Evolutionary conservation across 371 early-diverging fungal species (phyloP).

Genomic region (Amoeboaphelidium occidentale): DNA sequence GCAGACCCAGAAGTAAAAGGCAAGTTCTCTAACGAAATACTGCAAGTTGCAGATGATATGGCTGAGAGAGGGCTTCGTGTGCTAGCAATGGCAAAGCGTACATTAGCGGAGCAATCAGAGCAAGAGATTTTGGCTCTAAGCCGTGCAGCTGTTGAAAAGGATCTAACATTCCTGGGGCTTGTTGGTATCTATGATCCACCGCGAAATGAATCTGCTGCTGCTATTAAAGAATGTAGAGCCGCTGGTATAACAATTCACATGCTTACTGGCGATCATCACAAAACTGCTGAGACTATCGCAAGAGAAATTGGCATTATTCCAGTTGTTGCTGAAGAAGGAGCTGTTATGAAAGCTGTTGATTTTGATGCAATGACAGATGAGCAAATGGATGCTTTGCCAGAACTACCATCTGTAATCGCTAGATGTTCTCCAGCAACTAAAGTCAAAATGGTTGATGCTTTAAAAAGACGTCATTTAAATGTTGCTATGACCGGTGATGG

Average conservation of each 20-base stretch:
- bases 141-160: not conserved
- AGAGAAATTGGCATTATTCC: slow-evolving; percentile 4
- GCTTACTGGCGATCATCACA: slow-evolving; percentile 2
- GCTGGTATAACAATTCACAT: slow-evolving; percentile 3
- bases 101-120: not conserved
- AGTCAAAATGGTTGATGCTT: slow-evolving; percentile 1
- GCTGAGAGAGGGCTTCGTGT: not conserved
- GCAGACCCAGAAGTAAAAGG: not conserved
- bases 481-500: slow-evolving; percentile 19
- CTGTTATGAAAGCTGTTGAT: not conserved
- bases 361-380: not conserved
- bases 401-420: slow-evolving; percentile 3
- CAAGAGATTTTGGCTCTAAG: not conserved
- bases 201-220: slow-evolving; percentile 1
- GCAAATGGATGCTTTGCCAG: not conserved
- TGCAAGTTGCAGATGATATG: not conserved
- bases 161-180: slow-evolving; percentile 3
- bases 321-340: slow-evolving; percentile 2
- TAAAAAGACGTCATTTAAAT: slow-evolving; percentile 7
- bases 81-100: not conserved
- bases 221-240: not conserved
- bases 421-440: slow-evolving; percentile 4
- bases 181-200: slow-evolving; percentile 5
- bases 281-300: slow-evolving; percentile 1
- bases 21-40: not conserved